phyloP scores from a whole-genome alignment of 139 green algal genomes.

The Nannochloris sp. region DNA sequence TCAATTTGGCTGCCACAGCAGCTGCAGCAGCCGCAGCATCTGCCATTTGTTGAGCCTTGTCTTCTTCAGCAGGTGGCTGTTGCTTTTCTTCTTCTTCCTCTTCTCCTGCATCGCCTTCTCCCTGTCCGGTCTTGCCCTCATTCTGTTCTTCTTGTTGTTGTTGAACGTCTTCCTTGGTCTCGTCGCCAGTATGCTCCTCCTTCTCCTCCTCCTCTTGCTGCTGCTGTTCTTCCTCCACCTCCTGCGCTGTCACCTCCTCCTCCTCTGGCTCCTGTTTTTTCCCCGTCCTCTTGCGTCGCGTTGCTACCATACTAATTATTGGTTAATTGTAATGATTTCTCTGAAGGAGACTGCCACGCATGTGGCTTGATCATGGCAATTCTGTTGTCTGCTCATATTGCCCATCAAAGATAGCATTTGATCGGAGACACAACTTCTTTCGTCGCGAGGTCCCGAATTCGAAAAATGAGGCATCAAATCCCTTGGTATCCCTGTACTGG shows the following conservation, averaged over 20 bases:
- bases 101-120: neutral
- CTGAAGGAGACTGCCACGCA: too few relatives aligned
- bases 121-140: neutral
- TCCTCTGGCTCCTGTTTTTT: neutral
- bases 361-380: too few relatives aligned
- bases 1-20: slow-evolving; percentile 17
- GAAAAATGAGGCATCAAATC: too few relatives aligned
- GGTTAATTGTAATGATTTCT: too few relatives aligned
- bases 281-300: neutral
- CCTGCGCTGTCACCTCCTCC: neutral
- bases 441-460: too few relatives aligned
- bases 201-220: neutral
- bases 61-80: neutral
- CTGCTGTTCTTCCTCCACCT: neutral
- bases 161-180: neutral
- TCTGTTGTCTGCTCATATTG: too few relatives aligned
- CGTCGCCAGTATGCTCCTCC: neutral
- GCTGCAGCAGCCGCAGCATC: slow-evolving; percentile 11
- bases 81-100: slow-evolving; percentile 2
- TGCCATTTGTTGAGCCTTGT: neutral
- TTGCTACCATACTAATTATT: neutral
- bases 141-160: neutral
- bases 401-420: too few relatives aligned
- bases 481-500: too few relatives aligned
- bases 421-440: too few relatives aligned